These are phyloP conservation scores for Lanmaoa rubissima DNA, from an alignment of 768 basidiomycete genomes.

Conservation along the genomic window DNA sequence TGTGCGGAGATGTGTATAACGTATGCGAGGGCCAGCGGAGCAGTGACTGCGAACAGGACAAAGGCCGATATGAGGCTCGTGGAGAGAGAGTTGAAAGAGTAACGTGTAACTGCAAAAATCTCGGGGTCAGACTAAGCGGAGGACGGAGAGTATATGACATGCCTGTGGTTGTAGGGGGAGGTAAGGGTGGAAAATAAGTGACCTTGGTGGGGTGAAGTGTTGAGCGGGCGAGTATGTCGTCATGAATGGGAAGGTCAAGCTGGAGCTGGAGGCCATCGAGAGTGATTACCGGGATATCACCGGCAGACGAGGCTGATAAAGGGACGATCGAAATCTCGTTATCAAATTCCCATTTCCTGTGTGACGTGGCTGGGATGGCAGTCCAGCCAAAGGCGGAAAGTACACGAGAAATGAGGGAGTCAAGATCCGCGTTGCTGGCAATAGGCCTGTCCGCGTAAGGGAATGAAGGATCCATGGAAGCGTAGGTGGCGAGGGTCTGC, in stretches of 20 bases:
- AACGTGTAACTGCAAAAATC: slow-evolving; percentile 7
- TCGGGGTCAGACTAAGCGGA: not conserved
- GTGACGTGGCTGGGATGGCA: slow-evolving; percentile 10
- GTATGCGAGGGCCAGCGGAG: slow-evolving; percentile 18
- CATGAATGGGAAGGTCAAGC: slow-evolving; percentile 28
- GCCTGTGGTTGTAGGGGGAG: slow-evolving; percentile 12
- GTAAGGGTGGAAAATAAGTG: slow-evolving; percentile 24
- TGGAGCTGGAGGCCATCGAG: slow-evolving; percentile 23
- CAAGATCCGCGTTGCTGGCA: slow-evolving; percentile 34
- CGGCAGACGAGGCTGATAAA: slow-evolving; percentile 2
- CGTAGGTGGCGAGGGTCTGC: slow-evolving; percentile 47
- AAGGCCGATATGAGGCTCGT: slow-evolving; percentile 15
- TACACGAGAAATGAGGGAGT: slow-evolving; percentile 41
- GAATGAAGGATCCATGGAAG: slow-evolving; percentile 39
- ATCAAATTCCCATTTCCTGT: slow-evolving; percentile 30
- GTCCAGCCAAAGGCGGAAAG: slow-evolving; percentile 45
- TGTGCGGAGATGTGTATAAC: slow-evolving; percentile 12
- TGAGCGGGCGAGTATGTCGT: slow-evolving; percentile 23
- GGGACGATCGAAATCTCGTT: slow-evolving; percentile 26
- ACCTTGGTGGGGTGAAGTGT: slow-evolving; percentile 26
- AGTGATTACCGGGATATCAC: slow-evolving; percentile 3
- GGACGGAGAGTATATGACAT: slow-evolving; percentile 5
- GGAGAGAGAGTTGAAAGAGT: slow-evolving; percentile 10
- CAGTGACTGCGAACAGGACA: slow-evolving; percentile 15
- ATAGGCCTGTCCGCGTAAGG: slow-evolving; percentile 25